phyloP scores from a whole-genome alignment of 768 basidiomycete species.

The Leccinum obscurum region DNA sequence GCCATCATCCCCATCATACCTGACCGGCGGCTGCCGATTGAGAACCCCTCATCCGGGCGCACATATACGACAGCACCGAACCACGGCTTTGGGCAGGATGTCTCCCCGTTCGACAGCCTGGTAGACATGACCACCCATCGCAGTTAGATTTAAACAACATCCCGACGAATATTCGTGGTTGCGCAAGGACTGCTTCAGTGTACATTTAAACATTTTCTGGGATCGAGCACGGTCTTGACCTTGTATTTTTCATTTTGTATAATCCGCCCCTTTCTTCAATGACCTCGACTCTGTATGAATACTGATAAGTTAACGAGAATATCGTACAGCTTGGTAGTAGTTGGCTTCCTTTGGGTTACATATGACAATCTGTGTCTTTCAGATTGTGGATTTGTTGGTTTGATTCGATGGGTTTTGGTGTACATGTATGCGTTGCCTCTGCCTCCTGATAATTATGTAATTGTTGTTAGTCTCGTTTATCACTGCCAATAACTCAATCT shows the following conservation, averaged over 20 bases:
- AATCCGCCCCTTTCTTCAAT: background rate
- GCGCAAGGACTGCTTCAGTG: slow-evolving; percentile 67
- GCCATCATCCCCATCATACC: slow-evolving; percentile 48
- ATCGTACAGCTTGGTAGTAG: background rate
- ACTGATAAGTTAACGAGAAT: slow-evolving; percentile 2
- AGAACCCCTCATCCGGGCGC: slow-evolving; percentile 16
- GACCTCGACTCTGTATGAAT: slow-evolving; percentile 1
- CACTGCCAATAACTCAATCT: too few species aligned
- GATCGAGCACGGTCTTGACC: background rate
- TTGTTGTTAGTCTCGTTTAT: too few species aligned
- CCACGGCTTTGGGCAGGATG: slow-evolving; percentile 38
- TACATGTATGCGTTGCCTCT: too few species aligned
- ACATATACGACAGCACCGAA: slow-evolving; percentile 32
- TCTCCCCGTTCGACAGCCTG: slow-evolving; percentile 68
- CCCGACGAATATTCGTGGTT: slow-evolving; percentile 64
- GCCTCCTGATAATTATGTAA: too few species aligned
- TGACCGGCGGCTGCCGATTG: slow-evolving; percentile 34
- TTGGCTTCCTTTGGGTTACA: background rate
- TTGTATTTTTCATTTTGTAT: background rate
- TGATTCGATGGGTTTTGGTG: background rate
- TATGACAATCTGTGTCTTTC: background rate
- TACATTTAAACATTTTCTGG: slow-evolving; percentile 36
- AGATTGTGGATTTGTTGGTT: background rate
- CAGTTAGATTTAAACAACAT: slow-evolving; percentile 58
- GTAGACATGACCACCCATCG: slow-evolving; percentile 50